These are phyloP conservation scores for Grifola frondosa DNA, from an alignment of 1,284 basidiomycete genomes.

Conservation along the genomic window DNA sequence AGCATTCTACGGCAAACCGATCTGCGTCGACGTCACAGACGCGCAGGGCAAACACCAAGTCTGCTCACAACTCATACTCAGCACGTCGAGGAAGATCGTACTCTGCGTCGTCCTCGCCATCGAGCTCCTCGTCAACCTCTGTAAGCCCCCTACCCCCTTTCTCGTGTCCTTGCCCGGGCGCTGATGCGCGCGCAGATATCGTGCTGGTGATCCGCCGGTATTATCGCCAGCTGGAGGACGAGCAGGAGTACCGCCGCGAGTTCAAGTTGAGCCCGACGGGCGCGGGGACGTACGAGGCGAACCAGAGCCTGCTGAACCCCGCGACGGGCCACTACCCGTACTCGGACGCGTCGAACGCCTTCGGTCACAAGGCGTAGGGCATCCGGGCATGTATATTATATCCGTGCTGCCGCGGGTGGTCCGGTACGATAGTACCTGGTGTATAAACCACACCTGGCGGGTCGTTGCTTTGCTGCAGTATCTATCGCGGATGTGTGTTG, in stretches of 20 bases:
- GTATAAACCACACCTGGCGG: no score
- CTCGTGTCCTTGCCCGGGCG: constrained; percentile 1
- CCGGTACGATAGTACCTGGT: no score
- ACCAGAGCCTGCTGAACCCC: constrained; percentile 29
- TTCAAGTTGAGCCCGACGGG: constrained; percentile 27
- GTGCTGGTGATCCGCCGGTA: constrained; percentile 31
- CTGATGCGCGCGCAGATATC: constrained; percentile 28
- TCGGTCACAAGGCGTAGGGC: constrained; percentile 21
- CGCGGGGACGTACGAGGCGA: constrained; percentile 27
- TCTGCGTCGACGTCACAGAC: constrained; percentile 22
- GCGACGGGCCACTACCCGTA: constrained; percentile 28
- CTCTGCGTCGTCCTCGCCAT: constrained; percentile 29
- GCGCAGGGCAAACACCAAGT: constrained; percentile 24
- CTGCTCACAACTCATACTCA: constrained; percentile 20
- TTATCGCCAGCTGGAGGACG: constrained; percentile 32
- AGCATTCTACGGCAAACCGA: constrained; percentile 24
- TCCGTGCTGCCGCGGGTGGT: no score
- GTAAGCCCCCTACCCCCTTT: constrained; percentile 34
- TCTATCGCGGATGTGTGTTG: no score
- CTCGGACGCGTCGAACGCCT: constrained; percentile 26
- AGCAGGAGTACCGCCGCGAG: constrained; percentile 28
- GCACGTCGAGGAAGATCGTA: constrained; percentile 27
- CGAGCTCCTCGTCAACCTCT: constrained; percentile 49
- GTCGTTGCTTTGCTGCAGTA: no score
- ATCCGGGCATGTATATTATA: no score